Base-by-base conservation (phyloP, 768 basidiomycete genomes). In the Paxillus involutus region DNA sequence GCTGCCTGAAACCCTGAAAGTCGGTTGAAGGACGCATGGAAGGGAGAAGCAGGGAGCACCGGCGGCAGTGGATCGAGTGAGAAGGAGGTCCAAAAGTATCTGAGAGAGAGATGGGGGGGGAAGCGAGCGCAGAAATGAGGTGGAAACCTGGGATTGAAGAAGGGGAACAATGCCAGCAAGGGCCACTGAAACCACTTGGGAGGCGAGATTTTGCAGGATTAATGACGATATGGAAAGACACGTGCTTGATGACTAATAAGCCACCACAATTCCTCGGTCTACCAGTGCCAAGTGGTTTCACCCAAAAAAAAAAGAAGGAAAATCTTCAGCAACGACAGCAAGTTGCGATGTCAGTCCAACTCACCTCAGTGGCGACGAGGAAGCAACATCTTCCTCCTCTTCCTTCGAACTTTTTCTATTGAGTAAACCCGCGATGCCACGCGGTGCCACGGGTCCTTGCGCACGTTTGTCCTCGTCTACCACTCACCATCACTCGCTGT, bases 171-270 rank as follows among this genome's bases (percentile, higher is more conserved):
- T 26, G 26, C 26, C 26, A 26, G 26, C 26, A 26, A 26, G 26
- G 26, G 26, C 26, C 26, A 26, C 26, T 26, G 26, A 26, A 26
- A 26, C 26, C 26, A 26, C 26, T 26, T 2, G 21, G 4, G 13
- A 36, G 17, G 19, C 33, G 39, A 8, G 29, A 21, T 46, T 17
- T 36, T 30, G 10, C 33, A 24, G 40, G 49, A 57, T 63, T 12
- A 56, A 67, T 73, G 73, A 73, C 67, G 73, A 68, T 65, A 66
- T 65, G 48, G 53, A 53, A 19, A 59, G 57, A 66, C 73, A 74
- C 72, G 73, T 75, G 73, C 66, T 57, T 58, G 68, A 68, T 70
- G 70, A 72, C 43, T 72, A 71, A 70, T 72, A 71, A 70, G 69
- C 68, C 45, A 8, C 14, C 36, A 32, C 32, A 32, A 32, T 26